A percentile compares a stretch with the other conserved stretches of the same genome.
phyloP scores from a whole-genome alignment of 2,329 filamentous ascomycete genomes.

The Fusarium nurragi region DNA sequence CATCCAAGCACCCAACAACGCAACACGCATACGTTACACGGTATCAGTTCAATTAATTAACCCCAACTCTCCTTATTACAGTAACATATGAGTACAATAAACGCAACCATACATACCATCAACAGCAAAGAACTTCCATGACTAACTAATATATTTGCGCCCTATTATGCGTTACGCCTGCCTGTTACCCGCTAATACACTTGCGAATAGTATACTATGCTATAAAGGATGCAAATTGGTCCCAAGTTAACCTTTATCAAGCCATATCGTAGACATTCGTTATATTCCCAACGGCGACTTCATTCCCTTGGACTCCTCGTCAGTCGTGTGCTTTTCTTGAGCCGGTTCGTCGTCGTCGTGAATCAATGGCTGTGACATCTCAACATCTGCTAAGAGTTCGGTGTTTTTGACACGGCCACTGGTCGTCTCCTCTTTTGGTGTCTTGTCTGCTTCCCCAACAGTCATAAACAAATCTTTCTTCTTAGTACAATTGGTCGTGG shows the following conservation, averaged over 20 bases:
- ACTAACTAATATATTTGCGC: constrained; percentile 26
- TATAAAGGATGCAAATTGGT: constrained; percentile 22
- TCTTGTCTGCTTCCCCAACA: neutral
- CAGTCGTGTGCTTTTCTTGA: constrained; percentile 32
- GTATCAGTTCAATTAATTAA: neutral
- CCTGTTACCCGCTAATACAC: constrained; percentile 33
- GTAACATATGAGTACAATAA: neutral
- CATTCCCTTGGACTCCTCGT: constrained; percentile 29
- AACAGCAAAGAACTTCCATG: neutral
- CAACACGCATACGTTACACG: neutral
- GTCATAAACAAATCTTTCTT: neutral
- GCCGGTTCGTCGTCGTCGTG: constrained; percentile 33
- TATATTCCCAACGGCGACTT: constrained; percentile 15
- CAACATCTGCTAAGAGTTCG: constrained; percentile 13
- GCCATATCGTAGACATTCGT: constrained; percentile 27
- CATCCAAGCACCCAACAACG: too few species aligned
- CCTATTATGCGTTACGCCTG: constrained; percentile 33
- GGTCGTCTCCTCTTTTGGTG: neutral
- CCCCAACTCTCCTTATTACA: too few species aligned
- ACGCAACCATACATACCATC: neutral
- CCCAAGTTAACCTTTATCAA: constrained; percentile 22
- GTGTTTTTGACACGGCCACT: neutral
- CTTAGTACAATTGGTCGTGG: constrained; percentile 14
- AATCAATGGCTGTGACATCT: constrained; percentile 26
- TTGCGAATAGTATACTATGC: constrained; percentile 6